Base-by-base conservation (phyloP, 73 alveolate species). In the Breviolum minutum region DNA sequence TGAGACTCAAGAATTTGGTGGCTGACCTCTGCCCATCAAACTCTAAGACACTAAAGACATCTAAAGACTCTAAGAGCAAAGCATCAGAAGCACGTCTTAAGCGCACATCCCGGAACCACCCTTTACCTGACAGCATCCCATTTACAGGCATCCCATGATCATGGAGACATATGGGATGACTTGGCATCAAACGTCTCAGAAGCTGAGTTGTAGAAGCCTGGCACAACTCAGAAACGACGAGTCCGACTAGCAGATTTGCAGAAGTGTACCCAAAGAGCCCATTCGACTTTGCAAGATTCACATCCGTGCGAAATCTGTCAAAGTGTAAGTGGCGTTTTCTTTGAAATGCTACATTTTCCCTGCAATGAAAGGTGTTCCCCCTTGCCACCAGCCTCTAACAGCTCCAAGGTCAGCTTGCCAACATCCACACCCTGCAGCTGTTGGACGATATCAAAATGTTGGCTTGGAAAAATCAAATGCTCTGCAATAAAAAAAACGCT, bases 31-130 rank as follows among this genome's bases (percentile, higher is more conserved):
- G 24, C 32, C 63, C 90, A 8, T 54, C 74, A 13, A 12, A 61
- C 79, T 11, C 94, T 76, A 48, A 76, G 91, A n/a, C 26, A 11
- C 29, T 19, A n/a, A 9, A 11, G 82, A 8, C 32, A 11, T 20
- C 29, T 20, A 9, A n/a, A 9, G 14, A 61, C 79, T 11, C 94
- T 76, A 48, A 76, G 91, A n/a, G 54, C 79, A 11, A 12, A n/a
- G 68, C 98, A 26, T 92, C 98, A 2, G 91, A 88, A 24, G 98
- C 74, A 11, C 98, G 98, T 60, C 98, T 54, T 66, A 92, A 92
- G 9, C 98, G 98, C 4, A 92, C 98, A 32, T 92, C 98, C 11
- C 98, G 98, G 80, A 92, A 92, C 98, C 98, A 92, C 63, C 98
- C 98, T 27, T 63, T 92, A n/a, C 98, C 98, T 92, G 24, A 40